Evolutionary conservation across 169 alveolate genomes (phyloP), one percentile per base, ranked within the genome.

Genomic region (Eimeria zaria): DNA sequence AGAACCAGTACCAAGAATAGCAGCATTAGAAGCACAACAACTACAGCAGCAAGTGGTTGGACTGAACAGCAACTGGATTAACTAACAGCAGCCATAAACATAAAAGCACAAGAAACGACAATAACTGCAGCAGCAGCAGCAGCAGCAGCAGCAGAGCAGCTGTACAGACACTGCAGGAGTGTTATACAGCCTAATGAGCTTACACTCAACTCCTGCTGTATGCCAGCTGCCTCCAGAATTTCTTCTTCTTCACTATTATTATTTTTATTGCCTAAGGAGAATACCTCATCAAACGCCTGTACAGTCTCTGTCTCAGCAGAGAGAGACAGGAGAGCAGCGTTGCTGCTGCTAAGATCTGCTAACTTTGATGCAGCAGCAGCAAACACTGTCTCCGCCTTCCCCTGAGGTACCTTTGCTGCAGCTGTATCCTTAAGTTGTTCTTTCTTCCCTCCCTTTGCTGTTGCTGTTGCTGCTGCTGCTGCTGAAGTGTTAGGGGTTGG

Each of bases 301-400:
- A 44, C 81, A 33, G 55, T 85, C 4, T 60, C 20, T 24, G 92
- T 36, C 41, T 85, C 80, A 24, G 92, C 92, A 9, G 80, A 14
- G 7, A 85, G 39, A 24, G 92, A 36, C 60, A 85, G 27, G 39
- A 85, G 60, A 39, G 92, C 78, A 0, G 80, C 80, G n/a, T 16
- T 36, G 55, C 48, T 33, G 62, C 78, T 60, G 55, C 58, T 53
- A 33, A 58, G 18, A 33, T 78, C 92, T 58, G 92, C 92, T 41
- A 85, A 30, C 60, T n/a, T 60, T 7, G 78, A 14, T 24, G 92
- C 92, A 55, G 80, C 92, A 58, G 92, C 92, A 85, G 64, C 92
- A 30, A 85, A 85, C 78, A 12, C 58, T 8, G 92, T 64, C 9
- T 46, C 60, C 33, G 81, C 92, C 74, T 58, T 36, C 78, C 27